Conservation (phyloP, 306 rosid genomes). For the Lupinus albus region DNA sequence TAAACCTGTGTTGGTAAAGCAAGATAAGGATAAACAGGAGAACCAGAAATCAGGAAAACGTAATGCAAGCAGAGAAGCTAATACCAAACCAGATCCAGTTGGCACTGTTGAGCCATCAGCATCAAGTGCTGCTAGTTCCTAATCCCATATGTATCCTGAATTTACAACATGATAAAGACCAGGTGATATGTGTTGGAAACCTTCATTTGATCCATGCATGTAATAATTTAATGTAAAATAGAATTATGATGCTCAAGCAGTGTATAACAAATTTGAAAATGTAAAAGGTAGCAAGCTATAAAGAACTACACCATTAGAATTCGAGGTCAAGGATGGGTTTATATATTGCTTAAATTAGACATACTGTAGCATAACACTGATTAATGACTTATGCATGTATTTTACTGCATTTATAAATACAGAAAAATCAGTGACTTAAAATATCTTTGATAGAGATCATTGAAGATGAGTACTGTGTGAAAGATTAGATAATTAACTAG, state of each 20-base stretch:
- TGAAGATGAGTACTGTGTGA: too few species aligned
- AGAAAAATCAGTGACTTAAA: too few species aligned
- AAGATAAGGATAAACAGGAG: constrained; percentile 56
- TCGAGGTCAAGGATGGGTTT: not conserved
- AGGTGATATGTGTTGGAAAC: constrained; percentile 2
- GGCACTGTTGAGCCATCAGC: constrained; percentile 61
- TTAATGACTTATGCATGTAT: too few species aligned
- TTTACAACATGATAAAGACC: not conserved
- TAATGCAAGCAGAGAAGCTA: constrained; percentile 45
- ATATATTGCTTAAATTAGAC: constrained; percentile 6
- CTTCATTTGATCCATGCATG: constrained; percentile 17
- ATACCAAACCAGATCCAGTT: constrained; percentile 57
- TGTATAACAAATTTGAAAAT: not conserved
- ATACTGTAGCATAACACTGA: too few species aligned
- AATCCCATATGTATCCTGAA: constrained; percentile 6
- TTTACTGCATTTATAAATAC: too few species aligned
- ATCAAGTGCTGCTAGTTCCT: constrained; percentile 54
- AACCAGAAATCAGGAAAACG: constrained; percentile 53
- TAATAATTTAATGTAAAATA: not conserved
- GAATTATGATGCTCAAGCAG: constrained; percentile 9
- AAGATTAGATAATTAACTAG: too few species aligned
- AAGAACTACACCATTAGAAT: not conserved
- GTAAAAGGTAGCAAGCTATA: not conserved
- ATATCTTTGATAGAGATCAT: too few species aligned
- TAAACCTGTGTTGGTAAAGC: constrained; percentile 81